Base-by-base conservation (phyloP, 805 yeast genomes). In the Kodamaea restingae region DNA sequence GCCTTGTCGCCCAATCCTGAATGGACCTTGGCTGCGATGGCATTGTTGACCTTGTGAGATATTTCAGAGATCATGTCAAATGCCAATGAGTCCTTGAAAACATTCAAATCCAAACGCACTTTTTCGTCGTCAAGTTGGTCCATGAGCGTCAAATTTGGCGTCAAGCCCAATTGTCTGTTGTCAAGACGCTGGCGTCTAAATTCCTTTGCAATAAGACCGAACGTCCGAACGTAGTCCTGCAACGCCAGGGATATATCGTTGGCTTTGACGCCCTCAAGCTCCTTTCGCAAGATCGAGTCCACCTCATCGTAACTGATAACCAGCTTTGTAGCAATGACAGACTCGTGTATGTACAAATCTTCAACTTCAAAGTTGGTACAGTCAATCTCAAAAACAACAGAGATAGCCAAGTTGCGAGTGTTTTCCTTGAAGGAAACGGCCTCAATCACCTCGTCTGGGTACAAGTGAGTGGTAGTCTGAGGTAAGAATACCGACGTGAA, bases 401-500 rank as follows among this genome's bases (percentile, higher is more conserved):
- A 81, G 7, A 93, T 46, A 0, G 95, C 79, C 32, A 88, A 77
- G 22, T 79, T 72, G 42, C 70, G 67, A 41, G 75, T 76, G 41
- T 75, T 78, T 36, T 75, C 81, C 24, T 71, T 71, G 55, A 90
- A 80, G 2, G 88, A 80, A 27, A 78, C 62, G 17, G 73, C 51
- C 5, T 78, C 75, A 50, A 77, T 78, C 17, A 91, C 70, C 33
- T 75, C 73, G 32, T 67, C 65, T 7, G 96, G 96, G 48, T 82
- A 74, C 49, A 88, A 70, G 43, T 81, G 76, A 32, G 80, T 75
- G 20, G 74, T 70, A 44, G 75, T 76, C 56, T 90, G 96, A 10
- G 95, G 93, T 59, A 90, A 73, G 54, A 81, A 84, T 3, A 91
- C 97, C 6, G 96, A 80, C 3, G 91, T 78, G 1, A 95, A 88